Evolutionary conservation across 257 asterid species (phyloP).

Genomic region (Scutellaria minor): DNA sequence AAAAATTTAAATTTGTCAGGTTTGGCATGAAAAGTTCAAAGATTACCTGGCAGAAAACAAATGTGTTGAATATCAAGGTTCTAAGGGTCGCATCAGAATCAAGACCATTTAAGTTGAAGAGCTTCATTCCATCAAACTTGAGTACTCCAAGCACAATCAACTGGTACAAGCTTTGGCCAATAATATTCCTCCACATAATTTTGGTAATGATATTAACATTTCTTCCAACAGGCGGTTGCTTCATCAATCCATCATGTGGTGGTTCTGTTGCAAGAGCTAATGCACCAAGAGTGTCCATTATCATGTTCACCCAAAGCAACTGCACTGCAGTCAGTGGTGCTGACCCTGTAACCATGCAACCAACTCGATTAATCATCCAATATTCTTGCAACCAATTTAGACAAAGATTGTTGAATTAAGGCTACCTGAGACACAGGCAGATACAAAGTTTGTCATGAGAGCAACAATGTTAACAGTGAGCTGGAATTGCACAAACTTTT

Average conservation of each 20-base stretch:
- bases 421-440: constrained; percentile 78
- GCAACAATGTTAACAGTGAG: constrained; percentile 80
- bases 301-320: constrained; percentile 95
- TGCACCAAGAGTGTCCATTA: constrained; percentile 92
- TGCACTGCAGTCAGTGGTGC: constrained; percentile 89
- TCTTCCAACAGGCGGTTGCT: constrained; percentile 67
- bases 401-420: not conserved
- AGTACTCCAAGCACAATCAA: constrained; percentile 65
- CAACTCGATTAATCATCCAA: not conserved
- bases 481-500: constrained; percentile 88
- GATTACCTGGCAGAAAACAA: constrained; percentile 82
- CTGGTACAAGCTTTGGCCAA: constrained; percentile 81
- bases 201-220: constrained; percentile 61
- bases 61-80: constrained; percentile 85
- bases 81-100: constrained; percentile 52
- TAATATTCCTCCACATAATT: constrained; percentile 84
- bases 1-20: too few species aligned
- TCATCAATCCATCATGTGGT: constrained; percentile 79
- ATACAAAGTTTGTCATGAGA: constrained; percentile 67
- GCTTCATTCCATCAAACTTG: constrained; percentile 51
- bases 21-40: not conserved
- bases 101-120: constrained; percentile 54
- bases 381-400: not conserved
- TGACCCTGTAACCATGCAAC: constrained; percentile 54
- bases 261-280: constrained; percentile 89